Percentiles rank a stretch among this genome's conserved stretches.
These are phyloP conservation scores for Przewalskia tangutica DNA, from an alignment of 257 asterid genomes.

Conservation along the genomic window DNA sequence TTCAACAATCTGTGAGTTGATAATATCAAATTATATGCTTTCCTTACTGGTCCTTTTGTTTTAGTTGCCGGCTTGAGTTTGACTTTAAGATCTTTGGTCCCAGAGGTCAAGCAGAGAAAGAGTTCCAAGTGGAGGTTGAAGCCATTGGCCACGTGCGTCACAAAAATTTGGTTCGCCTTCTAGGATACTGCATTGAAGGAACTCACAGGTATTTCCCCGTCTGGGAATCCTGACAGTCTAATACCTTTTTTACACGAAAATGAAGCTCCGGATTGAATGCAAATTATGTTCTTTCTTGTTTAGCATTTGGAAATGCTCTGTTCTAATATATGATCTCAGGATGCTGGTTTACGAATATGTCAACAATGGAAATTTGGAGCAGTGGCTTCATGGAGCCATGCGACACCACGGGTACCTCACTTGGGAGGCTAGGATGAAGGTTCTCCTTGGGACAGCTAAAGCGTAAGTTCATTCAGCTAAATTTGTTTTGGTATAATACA, in stretches of 20 bases:
- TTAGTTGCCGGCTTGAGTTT: not conserved
- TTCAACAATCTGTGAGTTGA: constrained; percentile 84
- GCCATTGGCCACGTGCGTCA: constrained; percentile 96
- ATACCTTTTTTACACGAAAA: not conserved
- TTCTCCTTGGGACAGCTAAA: constrained; percentile 95
- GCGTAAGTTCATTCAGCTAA: constrained; percentile 53
- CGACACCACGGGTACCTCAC: constrained; percentile 82
- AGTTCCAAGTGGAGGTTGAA: constrained; percentile 90
- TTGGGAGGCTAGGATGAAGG: constrained; percentile 89
- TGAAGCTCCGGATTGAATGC: not conserved
- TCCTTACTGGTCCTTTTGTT: not conserved
- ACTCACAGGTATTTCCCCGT: constrained; percentile 60
- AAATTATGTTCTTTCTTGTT: not conserved
- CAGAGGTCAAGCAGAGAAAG: constrained; percentile 98
- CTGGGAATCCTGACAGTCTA: not conserved
- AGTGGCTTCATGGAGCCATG: constrained; percentile 99
- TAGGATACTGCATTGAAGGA: constrained; percentile 97
- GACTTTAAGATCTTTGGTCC: not conserved
- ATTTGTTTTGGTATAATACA: not conserved
- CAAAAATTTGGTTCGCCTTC: constrained; percentile 89
- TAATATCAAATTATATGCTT: not conserved
- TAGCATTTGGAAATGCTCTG: not conserved
- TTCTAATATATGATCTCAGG: constrained; percentile 24
- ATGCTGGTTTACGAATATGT: constrained; percentile 83
- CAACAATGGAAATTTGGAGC: constrained; percentile 84